A percentile compares a stretch with the other conserved stretches of the same genome.
Conservation (phyloP, 768 basidiomycete genomes). For the Auriscalpium vulgare region DNA sequence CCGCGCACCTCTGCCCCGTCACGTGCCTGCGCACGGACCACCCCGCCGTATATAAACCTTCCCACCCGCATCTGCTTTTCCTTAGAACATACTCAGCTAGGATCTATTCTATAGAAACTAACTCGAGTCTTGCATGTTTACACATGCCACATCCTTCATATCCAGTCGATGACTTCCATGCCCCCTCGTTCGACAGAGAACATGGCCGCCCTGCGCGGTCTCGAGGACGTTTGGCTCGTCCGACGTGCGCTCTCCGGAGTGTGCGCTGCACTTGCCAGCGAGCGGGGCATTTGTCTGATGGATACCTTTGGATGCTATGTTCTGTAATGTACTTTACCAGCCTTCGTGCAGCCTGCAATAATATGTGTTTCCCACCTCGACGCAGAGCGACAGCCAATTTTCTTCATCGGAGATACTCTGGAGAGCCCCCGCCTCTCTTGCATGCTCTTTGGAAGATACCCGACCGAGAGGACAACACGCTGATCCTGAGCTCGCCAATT, state of each 20-base stretch:
- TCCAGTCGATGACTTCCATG: conserved; percentile 63
- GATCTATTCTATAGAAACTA: conserved; percentile 77
- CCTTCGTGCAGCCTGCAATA: too few species aligned
- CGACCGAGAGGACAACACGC: too few species aligned
- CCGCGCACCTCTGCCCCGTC: neutral
- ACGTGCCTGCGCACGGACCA: neutral
- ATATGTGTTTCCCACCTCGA: too few species aligned
- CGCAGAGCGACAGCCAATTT: too few species aligned
- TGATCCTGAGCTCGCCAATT: too few species aligned
- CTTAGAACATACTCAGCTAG: conserved; percentile 73
- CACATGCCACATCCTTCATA: conserved; percentile 65
- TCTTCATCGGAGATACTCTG: too few species aligned
- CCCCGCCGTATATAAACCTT: neutral
- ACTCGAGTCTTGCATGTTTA: conserved; percentile 76
- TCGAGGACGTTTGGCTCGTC: conserved; percentile 58
- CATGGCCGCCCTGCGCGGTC: conserved; percentile 32
- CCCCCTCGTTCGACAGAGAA: conserved; percentile 65
- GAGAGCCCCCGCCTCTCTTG: too few species aligned
- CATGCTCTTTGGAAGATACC: too few species aligned
- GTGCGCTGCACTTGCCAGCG: neutral
- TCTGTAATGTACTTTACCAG: too few species aligned
- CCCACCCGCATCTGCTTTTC: conserved; percentile 18
- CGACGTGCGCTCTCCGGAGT: neutral
- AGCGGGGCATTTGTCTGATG: neutral
- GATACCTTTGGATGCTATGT: neutral